A percentile compares a stretch with the other conserved stretches of the same genome.
These are phyloP conservation scores for Mycena metata DNA, from an alignment of 768 basidiomycete species.

Conservation along the genomic window DNA sequence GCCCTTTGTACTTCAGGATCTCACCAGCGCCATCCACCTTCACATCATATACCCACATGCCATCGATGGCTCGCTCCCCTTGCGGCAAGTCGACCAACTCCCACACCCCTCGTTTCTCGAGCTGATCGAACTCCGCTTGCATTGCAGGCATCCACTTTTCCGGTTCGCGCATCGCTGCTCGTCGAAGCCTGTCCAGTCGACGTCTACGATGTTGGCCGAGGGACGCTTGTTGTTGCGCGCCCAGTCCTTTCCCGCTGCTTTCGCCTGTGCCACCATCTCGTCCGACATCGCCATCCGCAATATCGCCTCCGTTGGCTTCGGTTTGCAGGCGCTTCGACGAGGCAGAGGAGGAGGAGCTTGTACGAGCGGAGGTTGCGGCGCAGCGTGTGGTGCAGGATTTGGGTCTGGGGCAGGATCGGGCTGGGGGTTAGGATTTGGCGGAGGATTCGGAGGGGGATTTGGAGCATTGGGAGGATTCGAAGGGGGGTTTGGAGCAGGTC, in stretches of 20 bases:
- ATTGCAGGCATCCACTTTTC: constrained; percentile 20
- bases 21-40: constrained; percentile 53
- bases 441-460: too few relatives aligned
- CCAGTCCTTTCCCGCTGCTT: constrained; percentile 17
- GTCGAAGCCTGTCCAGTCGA: constrained; percentile 11
- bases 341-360: neutral
- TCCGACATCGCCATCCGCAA: constrained; percentile 1
- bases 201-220: neutral
- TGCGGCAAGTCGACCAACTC: constrained; percentile 20
- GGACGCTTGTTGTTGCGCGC: neutral
- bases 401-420: too few relatives aligned
- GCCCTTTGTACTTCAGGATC: constrained; percentile 52
- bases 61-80: constrained; percentile 38
- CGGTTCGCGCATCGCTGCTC: constrained; percentile 20
- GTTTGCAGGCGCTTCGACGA: neutral
- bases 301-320: neutral
- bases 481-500: neutral
- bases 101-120: constrained; percentile 22
- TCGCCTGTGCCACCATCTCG: constrained; percentile 2
- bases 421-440: too few relatives aligned
- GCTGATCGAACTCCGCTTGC: constrained; percentile 19
- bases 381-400: too few relatives aligned
- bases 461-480: too few relatives aligned
- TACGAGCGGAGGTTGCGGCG: neutral
- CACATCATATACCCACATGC: constrained; percentile 52